phyloP scores from a whole-genome alignment of 441 rosid genomes.

The Euphorbia corollata region DNA sequence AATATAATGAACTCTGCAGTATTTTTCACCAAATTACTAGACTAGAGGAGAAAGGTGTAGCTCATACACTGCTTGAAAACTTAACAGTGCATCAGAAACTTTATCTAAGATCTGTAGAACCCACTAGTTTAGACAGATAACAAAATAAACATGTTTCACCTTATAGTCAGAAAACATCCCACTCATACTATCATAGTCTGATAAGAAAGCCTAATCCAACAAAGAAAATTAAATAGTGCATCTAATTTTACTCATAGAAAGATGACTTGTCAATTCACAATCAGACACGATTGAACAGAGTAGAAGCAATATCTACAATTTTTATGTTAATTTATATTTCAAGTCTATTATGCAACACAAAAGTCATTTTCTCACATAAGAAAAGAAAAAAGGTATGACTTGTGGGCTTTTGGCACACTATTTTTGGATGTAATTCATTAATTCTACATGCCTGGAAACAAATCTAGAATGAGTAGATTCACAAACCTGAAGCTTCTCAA shows the following conservation, averaged over 20 bases:
- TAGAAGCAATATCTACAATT: not conserved
- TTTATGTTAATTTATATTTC: too few relatives aligned
- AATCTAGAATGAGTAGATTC: constrained; percentile 18
- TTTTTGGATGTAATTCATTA: not conserved
- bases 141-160: not conserved
- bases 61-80: not conserved
- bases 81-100: not conserved
- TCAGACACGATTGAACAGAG: not conserved
- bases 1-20: constrained; percentile 1
- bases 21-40: not conserved
- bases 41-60: not conserved
- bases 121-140: too few relatives aligned
- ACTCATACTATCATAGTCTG: not conserved
- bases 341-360: not conserved
- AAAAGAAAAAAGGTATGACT: not conserved
- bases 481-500: constrained; percentile 82
- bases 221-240: not conserved
- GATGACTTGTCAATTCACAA: not conserved
- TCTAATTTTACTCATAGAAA: not conserved
- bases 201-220: not conserved
- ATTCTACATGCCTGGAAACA: not conserved
- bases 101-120: too few relatives aligned
- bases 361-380: not conserved
- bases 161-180: not conserved
- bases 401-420: not conserved